These are phyloP conservation scores for Monosporascus sp. DNA, from an alignment of 2,329 filamentous ascomycete species.

Conservation along the genomic window DNA sequence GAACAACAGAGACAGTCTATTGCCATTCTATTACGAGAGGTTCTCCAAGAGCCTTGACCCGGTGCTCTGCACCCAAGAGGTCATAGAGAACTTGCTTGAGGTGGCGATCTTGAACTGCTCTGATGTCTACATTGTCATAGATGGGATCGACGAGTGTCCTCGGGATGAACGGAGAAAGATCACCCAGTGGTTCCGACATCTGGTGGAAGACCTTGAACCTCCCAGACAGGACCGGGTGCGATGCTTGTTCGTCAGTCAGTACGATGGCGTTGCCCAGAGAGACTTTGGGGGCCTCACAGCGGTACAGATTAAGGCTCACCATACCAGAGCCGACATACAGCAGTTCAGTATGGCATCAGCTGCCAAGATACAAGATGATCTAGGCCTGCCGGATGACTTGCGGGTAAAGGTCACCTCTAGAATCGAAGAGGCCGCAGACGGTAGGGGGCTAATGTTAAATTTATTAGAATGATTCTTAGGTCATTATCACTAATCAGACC, in stretches of 20 bases:
- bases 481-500: too few relatives aligned
- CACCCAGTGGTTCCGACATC: constrained; percentile 18
- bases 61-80: constrained; percentile 1
- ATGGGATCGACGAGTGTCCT: constrained; percentile 32
- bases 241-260: constrained; percentile 28
- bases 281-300: constrained; percentile 13
- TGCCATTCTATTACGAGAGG: constrained; percentile 9
- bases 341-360: constrained; percentile 8
- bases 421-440: too few relatives aligned
- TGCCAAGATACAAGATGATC: too few relatives aligned
- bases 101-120: constrained; percentile 16
- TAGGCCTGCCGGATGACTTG: too few relatives aligned
- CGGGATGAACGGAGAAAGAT: constrained; percentile 22
- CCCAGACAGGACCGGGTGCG: constrained; percentile 13
- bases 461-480: too few relatives aligned
- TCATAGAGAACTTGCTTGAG: constrained; percentile 20
- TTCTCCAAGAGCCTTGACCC: constrained; percentile 4
- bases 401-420: too few relatives aligned
- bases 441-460: too few relatives aligned
- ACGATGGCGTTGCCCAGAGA: constrained; percentile 22
- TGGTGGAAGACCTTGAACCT: constrained; percentile 5
- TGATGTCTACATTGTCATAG: constrained; percentile 27
- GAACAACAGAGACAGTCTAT: constrained; percentile 2
- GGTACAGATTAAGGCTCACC: constrained; percentile 13
- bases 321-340: constrained; percentile 26